These are phyloP conservation scores for Hypoxylon fragiforme DNA, from an alignment of 495 filamentous ascomycete species.

Conservation along the genomic window DNA sequence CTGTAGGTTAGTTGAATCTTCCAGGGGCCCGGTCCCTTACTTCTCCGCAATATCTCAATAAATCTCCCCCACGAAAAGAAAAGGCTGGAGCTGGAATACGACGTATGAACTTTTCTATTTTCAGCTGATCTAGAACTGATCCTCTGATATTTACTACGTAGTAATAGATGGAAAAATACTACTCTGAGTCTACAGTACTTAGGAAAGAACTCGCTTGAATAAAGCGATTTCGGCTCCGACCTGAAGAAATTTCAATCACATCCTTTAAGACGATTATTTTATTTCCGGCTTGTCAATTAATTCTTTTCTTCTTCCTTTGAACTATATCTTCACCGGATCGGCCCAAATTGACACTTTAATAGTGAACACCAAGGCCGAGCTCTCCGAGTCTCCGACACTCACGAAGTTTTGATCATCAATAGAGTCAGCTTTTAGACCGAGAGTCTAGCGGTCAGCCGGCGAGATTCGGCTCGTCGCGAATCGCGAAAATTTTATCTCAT, in stretches of 20 bases:
- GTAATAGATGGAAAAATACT: too few relatives aligned
- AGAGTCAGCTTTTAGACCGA: not conserved
- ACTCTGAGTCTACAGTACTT: not conserved
- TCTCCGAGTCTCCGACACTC: not conserved
- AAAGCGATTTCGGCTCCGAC: conserved; percentile 23
- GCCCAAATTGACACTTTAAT: not conserved
- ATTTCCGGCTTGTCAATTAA: not conserved
- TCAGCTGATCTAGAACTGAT: not conserved
- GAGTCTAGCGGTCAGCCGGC: not conserved
- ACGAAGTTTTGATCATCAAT: not conserved
- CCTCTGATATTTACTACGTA: not conserved
- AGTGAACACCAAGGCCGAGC: not conserved
- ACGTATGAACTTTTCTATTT: conserved; percentile 15
- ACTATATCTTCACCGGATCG: not conserved
- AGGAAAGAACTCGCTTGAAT: not conserved
- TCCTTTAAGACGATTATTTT: not conserved
- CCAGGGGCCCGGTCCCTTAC: conserved; percentile 4
- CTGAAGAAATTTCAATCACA: not conserved
- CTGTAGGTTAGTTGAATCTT: conserved; percentile 5
- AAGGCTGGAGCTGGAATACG: not conserved
- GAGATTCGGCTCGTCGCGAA: not conserved
- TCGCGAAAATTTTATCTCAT: not conserved
- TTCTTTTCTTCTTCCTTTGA: too few relatives aligned
- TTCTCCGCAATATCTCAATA: conserved; percentile 21
- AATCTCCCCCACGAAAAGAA: not conserved